These are phyloP conservation scores for Metroxylon sagu DNA, from an alignment of 176 grass and related monocot species.

Conservation along the genomic window DNA sequence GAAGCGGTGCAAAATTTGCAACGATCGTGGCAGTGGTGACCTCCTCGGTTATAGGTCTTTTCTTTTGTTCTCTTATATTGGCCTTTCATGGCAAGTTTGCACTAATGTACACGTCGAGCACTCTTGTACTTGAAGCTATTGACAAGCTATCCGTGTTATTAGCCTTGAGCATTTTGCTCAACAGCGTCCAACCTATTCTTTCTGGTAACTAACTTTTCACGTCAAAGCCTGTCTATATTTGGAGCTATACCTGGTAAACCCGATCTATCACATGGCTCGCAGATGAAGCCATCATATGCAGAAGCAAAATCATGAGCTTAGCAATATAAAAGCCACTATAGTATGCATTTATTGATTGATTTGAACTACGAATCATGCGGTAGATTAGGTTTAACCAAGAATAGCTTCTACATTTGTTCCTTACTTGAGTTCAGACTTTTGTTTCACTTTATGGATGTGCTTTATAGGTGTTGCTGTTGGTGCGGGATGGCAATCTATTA, in stretches of 20 bases:
- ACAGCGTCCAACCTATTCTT: slow-evolving; percentile 51
- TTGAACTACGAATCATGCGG: too few species aligned
- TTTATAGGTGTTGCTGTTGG: slow-evolving; percentile 51
- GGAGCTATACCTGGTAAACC: too few species aligned
- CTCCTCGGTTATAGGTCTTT: slow-evolving; percentile 26
- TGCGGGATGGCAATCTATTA: slow-evolving; percentile 41
- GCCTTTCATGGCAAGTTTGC: slow-evolving; percentile 30
- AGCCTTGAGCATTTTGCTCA: slow-evolving; percentile 46
- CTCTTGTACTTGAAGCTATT: slow-evolving; percentile 24
- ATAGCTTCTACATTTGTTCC: too few species aligned
- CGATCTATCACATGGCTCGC: too few species aligned
- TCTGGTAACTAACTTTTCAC: slow-evolving; percentile 11
- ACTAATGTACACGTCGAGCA: slow-evolving; percentile 32
- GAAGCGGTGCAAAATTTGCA: slow-evolving; percentile 32
- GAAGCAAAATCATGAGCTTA: too few species aligned
- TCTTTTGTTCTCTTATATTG: slow-evolving; percentile 41
- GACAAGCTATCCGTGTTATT: slow-evolving; percentile 29
- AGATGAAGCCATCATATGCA: too few species aligned
- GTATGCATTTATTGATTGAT: too few species aligned
- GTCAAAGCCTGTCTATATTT: too few species aligned
- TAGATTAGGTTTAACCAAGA: too few species aligned
- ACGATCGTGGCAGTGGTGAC: slow-evolving; percentile 41
- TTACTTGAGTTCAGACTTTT: too few species aligned
- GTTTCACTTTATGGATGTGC: too few species aligned
- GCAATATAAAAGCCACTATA: too few species aligned